These are phyloP conservation scores for Mortierella polycephala DNA, from an alignment of 371 early-diverging fungal species.

Conservation along the genomic window DNA sequence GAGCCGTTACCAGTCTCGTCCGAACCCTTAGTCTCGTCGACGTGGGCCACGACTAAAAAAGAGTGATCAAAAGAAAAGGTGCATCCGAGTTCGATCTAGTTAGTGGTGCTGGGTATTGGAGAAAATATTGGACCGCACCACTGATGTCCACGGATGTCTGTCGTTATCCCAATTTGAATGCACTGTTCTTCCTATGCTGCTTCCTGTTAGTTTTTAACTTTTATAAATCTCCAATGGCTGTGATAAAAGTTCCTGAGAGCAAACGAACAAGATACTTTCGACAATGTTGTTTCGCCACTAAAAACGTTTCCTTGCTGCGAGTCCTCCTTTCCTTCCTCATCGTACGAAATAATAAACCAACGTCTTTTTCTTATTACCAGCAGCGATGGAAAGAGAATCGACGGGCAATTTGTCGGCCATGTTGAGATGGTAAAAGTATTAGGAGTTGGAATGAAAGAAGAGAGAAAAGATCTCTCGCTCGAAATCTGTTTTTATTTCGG, in stretches of 20 bases:
- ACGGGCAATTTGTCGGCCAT: conserved; percentile 53
- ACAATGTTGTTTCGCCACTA: neutral
- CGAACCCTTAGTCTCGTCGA: conserved; percentile 79
- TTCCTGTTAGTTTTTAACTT: too few species aligned
- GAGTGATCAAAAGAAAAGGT: neutral
- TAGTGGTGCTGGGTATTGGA: neutral
- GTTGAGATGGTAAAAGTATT: neutral
- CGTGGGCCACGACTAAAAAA: conserved; percentile 53
- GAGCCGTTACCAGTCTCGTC: conserved; percentile 78
- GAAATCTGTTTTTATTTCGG: too few species aligned
- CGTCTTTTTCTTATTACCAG: conserved; percentile 23
- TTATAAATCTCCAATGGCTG: too few species aligned
- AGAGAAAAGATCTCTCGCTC: neutral
- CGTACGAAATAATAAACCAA: neutral
- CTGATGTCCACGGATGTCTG: too few species aligned
- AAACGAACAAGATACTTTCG: too few species aligned
- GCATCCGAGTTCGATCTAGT: neutral
- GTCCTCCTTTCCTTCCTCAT: neutral
- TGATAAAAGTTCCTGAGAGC: too few species aligned
- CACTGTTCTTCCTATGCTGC: too few species aligned
- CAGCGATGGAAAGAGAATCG: conserved; percentile 40
- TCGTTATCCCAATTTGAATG: too few species aligned
- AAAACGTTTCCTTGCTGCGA: neutral
- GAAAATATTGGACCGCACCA: neutral
- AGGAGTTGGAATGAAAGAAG: neutral